These are phyloP conservation scores for Venturia carpophila DNA, from an alignment of 2,329 filamentous ascomycete genomes.

Conservation along the genomic window DNA sequence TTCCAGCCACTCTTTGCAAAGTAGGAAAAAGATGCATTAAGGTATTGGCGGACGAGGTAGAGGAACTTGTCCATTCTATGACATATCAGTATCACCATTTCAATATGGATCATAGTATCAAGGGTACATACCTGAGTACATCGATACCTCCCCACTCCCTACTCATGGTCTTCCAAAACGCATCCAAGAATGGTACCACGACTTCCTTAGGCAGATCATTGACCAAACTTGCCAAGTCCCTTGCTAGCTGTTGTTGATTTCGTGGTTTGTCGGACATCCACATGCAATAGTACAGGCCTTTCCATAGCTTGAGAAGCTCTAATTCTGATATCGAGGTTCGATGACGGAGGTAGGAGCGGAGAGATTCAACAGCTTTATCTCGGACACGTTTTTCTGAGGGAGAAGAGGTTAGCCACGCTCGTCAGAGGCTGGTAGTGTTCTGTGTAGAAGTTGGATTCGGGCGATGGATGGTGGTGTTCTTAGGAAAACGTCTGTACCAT, in stretches of 20 bases:
- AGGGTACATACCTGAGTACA: slow-evolving; percentile 30
- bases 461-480: not conserved
- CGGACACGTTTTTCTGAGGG: slow-evolving; percentile 66
- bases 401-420: not conserved
- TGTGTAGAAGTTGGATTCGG: slow-evolving; percentile 13
- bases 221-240: slow-evolving; percentile 65
- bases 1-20: slow-evolving; percentile 37
- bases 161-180: slow-evolving; percentile 46
- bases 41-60: slow-evolving; percentile 68
- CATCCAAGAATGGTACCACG: slow-evolving; percentile 38
- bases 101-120: slow-evolving; percentile 49
- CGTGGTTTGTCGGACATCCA: slow-evolving; percentile 89
- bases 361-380: slow-evolving; percentile 66
- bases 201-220: slow-evolving; percentile 46
- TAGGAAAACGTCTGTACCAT: slow-evolving; percentile 50
- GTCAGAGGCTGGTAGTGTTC: not conserved
- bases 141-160: slow-evolving; percentile 47
- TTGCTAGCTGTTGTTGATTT: slow-evolving; percentile 77
- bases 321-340: slow-evolving; percentile 53
- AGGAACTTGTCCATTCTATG: slow-evolving; percentile 86
- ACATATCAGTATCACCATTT: not conserved
- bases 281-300: slow-evolving; percentile 84
- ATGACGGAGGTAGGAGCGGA: slow-evolving; percentile 67
- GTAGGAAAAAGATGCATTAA: slow-evolving; percentile 59
- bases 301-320: slow-evolving; percentile 85